These are phyloP conservation scores for Monilinia fructicola DNA, from an alignment of 2,329 filamentous ascomycete species.

Conservation along the genomic window DNA sequence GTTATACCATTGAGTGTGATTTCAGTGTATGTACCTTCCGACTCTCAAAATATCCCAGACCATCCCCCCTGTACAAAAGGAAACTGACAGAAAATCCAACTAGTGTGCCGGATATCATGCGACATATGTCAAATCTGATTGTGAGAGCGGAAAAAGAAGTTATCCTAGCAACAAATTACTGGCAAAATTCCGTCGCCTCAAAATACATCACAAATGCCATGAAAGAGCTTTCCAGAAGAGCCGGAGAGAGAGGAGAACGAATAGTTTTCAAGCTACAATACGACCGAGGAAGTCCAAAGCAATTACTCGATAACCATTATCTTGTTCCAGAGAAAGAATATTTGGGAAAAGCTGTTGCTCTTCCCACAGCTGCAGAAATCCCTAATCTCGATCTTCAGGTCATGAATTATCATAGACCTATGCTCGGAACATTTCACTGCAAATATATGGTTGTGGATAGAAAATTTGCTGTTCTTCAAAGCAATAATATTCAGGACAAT, in stretches of 20 bases:
- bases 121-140: conserved; percentile 76
- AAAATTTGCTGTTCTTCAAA: conserved; percentile 67
- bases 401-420: conserved; percentile 67
- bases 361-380: conserved; percentile 64
- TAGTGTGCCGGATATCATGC: conserved; percentile 65
- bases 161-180: conserved; percentile 70
- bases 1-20: conserved; percentile 68
- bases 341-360: conserved; percentile 54
- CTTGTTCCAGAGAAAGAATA: conserved; percentile 58
- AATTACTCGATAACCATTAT: conserved; percentile 65
- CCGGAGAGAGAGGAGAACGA: conserved; percentile 54
- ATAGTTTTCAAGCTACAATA: conserved; percentile 74
- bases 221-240: conserved; percentile 65
- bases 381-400: conserved; percentile 72
- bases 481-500: conserved; percentile 78
- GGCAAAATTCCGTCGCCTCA: conserved; percentile 68
- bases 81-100: conserved; percentile 28
- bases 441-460: conserved; percentile 79
- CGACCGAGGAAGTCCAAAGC: conserved; percentile 65
- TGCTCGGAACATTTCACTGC: conserved; percentile 73
- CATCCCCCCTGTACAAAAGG: neutral
- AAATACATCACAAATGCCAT: conserved; percentile 67
- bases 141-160: conserved; percentile 71
- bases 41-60: neutral
- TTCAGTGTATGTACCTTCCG: conserved; percentile 47